phyloP scores from a whole-genome alignment of 345 rosid species.

The Bruguiera gymnorhiza region DNA sequence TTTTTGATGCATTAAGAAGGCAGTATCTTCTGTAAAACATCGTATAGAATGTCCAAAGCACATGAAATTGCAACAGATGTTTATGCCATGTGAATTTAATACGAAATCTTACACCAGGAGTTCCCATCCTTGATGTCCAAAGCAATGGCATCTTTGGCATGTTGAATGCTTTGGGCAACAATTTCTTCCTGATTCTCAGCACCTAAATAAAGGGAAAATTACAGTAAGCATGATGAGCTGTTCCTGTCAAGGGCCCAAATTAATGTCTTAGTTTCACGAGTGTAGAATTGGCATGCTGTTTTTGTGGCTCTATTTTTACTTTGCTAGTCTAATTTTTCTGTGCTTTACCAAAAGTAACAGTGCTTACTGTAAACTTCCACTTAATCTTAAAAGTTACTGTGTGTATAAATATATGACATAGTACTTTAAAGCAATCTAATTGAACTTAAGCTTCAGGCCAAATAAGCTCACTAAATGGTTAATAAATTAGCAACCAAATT shows the following conservation, averaged over 20 bases:
- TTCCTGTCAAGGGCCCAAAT: not conserved
- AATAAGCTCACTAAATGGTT: no score
- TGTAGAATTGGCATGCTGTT: not conserved
- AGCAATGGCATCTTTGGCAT: slow-evolving; percentile 67
- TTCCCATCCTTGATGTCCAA: slow-evolving; percentile 76
- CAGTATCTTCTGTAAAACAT: not conserved
- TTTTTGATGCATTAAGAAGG: not conserved
- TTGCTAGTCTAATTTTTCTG: no score
- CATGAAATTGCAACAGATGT: slow-evolving; percentile 1
- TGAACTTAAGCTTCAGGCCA: no score
- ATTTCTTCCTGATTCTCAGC: slow-evolving; percentile 51
- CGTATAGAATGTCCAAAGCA: not conserved
- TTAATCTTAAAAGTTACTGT: no score
- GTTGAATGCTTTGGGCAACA: slow-evolving; percentile 62
- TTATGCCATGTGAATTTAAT: not conserved
- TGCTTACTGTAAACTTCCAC: no score
- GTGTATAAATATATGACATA: no score
- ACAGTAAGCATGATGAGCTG: slow-evolving; percentile 9
- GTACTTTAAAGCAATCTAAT: no score
- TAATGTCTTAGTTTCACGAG: not conserved
- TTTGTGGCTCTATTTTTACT: not conserved
- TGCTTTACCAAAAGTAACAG: no score
- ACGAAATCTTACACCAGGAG: slow-evolving; percentile 63
- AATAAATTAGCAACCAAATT: no score
- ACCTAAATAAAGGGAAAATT: slow-evolving; percentile 31